These are phyloP conservation scores for Tinospora cordifolia DNA, from an alignment of 164 flowering plant genomes.

Conservation along the genomic window DNA sequence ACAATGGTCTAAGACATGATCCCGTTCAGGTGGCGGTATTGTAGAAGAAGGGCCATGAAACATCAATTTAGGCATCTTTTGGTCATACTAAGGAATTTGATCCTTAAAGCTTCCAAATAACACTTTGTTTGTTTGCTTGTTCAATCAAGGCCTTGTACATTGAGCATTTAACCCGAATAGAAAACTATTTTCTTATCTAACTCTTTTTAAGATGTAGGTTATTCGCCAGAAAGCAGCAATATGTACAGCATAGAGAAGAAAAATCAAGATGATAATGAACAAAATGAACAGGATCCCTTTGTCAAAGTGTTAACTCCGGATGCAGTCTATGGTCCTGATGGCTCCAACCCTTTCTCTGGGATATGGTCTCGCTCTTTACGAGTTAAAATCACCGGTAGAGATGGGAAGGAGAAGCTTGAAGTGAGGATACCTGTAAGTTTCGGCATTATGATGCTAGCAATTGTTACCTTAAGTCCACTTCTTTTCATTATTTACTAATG, in stretches of 20 bases:
- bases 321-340: conserved; percentile 43
- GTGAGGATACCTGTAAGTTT: conserved; percentile 80
- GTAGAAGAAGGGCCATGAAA: neutral
- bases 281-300: conserved; percentile 38
- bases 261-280: conserved; percentile 32
- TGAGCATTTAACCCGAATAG: neutral
- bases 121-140: neutral
- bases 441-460: neutral
- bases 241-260: conserved; percentile 22
- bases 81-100: neutral
- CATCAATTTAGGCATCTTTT: neutral
- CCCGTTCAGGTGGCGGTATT: neutral
- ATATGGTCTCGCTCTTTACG: conserved; percentile 82
- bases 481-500: neutral
- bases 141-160: neutral
- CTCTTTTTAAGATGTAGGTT: conserved; percentile 19
- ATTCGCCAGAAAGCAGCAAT: conserved; percentile 36
- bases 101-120: neutral
- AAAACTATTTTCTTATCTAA: neutral
- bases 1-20: neutral
- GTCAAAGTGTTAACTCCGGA: conserved; percentile 80
- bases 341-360: conserved; percentile 49
- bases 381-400: conserved; percentile 77
- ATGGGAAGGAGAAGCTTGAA: conserved; percentile 91
- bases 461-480: neutral